phyloP scores from a whole-genome alignment of 2,329 filamentous ascomycete species.

The Penicillium nordicum region DNA sequence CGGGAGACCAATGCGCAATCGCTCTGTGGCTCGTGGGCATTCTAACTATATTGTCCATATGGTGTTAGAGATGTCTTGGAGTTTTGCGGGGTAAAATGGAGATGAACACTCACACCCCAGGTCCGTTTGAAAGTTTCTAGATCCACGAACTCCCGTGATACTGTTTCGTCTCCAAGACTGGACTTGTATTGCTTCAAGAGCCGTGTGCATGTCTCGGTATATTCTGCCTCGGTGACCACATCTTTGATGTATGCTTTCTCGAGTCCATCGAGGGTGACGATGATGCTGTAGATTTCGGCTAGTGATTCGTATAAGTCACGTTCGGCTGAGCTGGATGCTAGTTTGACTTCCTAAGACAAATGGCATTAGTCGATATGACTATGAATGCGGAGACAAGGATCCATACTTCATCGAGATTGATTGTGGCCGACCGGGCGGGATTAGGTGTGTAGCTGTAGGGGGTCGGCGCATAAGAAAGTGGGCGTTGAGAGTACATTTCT shows the following conservation, averaged over 20 bases:
- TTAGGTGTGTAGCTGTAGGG: slow-evolving; percentile 90
- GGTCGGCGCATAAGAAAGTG: slow-evolving; percentile 79
- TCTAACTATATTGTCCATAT: slow-evolving; percentile 63
- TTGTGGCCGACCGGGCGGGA: slow-evolving; percentile 75
- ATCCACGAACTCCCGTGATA: slow-evolving; percentile 82
- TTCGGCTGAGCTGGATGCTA: slow-evolving; percentile 80
- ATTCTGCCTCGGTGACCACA: slow-evolving; percentile 84
- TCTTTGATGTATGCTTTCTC: slow-evolving; percentile 97
- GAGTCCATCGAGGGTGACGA: slow-evolving; percentile 88
- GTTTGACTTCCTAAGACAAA: slow-evolving; percentile 74
- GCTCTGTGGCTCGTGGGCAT: slow-evolving; percentile 88
- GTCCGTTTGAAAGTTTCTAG: slow-evolving; percentile 86
- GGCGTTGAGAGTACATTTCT: slow-evolving; percentile 48
- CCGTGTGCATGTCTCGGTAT: slow-evolving; percentile 92
- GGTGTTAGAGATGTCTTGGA: not conserved
- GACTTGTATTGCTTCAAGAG: slow-evolving; percentile 96
- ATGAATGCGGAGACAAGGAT: slow-evolving; percentile 3
- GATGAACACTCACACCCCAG: slow-evolving; percentile 70
- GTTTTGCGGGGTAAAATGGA: not conserved
- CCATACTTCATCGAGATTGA: slow-evolving; percentile 84
- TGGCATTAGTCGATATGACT: slow-evolving; percentile 18
- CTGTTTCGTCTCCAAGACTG: slow-evolving; percentile 82
- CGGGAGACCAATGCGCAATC: slow-evolving; percentile 86
- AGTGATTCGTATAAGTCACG: slow-evolving; percentile 93
- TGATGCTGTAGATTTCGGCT: slow-evolving; percentile 96